These are phyloP conservation scores for Medicago ruthenica DNA, from an alignment of 306 rosid genomes.

Conservation along the genomic window DNA sequence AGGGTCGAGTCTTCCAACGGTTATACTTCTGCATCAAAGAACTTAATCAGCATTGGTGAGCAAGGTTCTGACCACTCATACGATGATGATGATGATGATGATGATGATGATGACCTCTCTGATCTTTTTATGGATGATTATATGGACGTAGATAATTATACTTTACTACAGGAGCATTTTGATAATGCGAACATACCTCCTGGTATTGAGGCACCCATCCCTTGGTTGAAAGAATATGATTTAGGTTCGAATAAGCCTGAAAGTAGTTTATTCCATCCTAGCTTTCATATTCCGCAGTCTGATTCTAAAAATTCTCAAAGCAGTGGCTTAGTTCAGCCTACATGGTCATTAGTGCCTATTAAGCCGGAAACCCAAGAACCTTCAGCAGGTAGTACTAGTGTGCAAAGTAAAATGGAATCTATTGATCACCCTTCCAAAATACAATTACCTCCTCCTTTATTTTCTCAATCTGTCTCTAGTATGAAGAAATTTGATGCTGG, in stretches of 20 bases:
- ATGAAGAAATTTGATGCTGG: slow-evolving; percentile 49
- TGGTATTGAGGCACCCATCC: slow-evolving; percentile 80
- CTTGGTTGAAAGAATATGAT: slow-evolving; percentile 61
- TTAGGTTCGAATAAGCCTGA: slow-evolving; percentile 41
- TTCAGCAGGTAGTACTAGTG: slow-evolving; percentile 43
- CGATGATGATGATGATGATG: slow-evolving; percentile 54
- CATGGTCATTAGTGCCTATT: slow-evolving; percentile 45
- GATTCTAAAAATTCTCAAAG: slow-evolving; percentile 36
- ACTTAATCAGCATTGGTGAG: slow-evolving; percentile 58
- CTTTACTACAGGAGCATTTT: slow-evolving; percentile 66
- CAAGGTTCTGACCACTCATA: slow-evolving; percentile 57
- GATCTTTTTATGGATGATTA: slow-evolving; percentile 54
- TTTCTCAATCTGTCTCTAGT: slow-evolving; percentile 44
- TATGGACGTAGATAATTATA: slow-evolving; percentile 63
- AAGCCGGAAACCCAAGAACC: slow-evolving; percentile 36
- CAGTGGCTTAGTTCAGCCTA: slow-evolving; percentile 34
- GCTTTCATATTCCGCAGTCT: slow-evolving; percentile 39
- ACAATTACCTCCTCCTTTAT: slow-evolving; percentile 38
- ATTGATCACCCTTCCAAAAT: slow-evolving; percentile 39
- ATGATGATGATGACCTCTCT: slow-evolving; percentile 50
- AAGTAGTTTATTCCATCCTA: slow-evolving; percentile 46
- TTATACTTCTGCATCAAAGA: slow-evolving; percentile 47
- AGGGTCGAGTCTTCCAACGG: slow-evolving; percentile 54
- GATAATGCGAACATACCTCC: slow-evolving; percentile 75
- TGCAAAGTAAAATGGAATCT: slow-evolving; percentile 41